These are phyloP conservation scores for Fusarium sp. DNA, from an alignment of 2,329 filamentous ascomycete genomes.

Conservation along the genomic window DNA sequence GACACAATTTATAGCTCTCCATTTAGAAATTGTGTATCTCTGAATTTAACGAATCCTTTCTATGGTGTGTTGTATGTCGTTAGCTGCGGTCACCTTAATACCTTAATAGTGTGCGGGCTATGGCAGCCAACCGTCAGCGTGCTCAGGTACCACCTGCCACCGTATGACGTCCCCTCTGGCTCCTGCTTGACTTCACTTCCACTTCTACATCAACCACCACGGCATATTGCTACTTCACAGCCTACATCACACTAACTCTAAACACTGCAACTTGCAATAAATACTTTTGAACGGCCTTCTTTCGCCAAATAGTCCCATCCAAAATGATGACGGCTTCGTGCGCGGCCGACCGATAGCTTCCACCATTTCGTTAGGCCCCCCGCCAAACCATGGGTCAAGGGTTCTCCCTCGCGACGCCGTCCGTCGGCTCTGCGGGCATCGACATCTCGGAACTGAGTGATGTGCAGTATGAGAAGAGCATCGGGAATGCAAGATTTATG, in stretches of 20 bases:
- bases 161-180: constrained; percentile 35
- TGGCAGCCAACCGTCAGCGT: constrained; percentile 25
- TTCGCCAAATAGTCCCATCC: constrained; percentile 9
- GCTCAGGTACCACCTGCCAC: constrained; percentile 12
- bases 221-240: background rate
- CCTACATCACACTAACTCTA: background rate
- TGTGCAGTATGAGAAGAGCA: constrained; percentile 89
- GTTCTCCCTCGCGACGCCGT: constrained; percentile 92
- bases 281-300: background rate
- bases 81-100: background rate
- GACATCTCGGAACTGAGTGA: constrained; percentile 93
- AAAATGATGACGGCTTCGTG: constrained; percentile 45
- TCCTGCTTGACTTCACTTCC: constrained; percentile 15
- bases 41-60: background rate
- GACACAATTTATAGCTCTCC: too few relatives aligned
- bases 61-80: background rate
- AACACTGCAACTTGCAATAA: background rate
- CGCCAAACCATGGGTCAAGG: constrained; percentile 84
- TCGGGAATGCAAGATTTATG: constrained; percentile 94
- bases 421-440: constrained; percentile 91
- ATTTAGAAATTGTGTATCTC: background rate
- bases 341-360: constrained; percentile 44
- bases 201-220: constrained; percentile 7
- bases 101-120: background rate
- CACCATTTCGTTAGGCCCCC: constrained; percentile 34